Base-by-base conservation (phyloP, 306 rosid species). In the Aeschynomene evenia region DNA sequence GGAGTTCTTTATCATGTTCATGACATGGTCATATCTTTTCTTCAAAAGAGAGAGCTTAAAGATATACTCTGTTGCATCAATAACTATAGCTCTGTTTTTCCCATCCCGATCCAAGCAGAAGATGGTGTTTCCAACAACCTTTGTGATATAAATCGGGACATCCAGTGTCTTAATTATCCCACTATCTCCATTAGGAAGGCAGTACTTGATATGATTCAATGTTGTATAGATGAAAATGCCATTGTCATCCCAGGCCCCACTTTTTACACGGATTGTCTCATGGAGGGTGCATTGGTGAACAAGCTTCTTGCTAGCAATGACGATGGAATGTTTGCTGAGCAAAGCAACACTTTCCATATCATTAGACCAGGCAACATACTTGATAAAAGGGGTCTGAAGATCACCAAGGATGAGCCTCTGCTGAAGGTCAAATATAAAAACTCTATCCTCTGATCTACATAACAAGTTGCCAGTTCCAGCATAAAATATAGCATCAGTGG, bases 181-280 rank as follows among this genome's bases (percentile, higher is more conserved):
- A 81, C 84, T 86, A 76, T 92, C 98, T 33, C 98, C 98, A 73
- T 88, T 92, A 46, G 98, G 89, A 7, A 92, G 91, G 74, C 96
- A 92, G 62, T 92, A 92, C 66, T 92, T 92, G 29, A 92, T 86
- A 77, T 92, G 98, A 70, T 92, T 92, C 59, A 92, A 72, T 12
- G 98, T 92, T 0, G 98, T 86, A 70, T 92, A 92, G 53, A 92
- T 92, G 80, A 92, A 89, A 72, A 92, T 89, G 23, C 98, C 96
- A 56, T 88, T 89, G 79, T 89, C 98, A 82, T 92, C 98, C 98
- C 98, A 92, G 12, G 86, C 92, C 68, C 98, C 98, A 71, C 96
- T 92, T 76, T 92, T 92, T 21, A 92, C 95, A 59, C 98, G 98
- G 62, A 92, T 92, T 26, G 98, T 89, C 85, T 92, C 98, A 29